phyloP scores from a whole-genome alignment of 1,284 basidiomycete genomes.

The Pholiota adiposa region DNA sequence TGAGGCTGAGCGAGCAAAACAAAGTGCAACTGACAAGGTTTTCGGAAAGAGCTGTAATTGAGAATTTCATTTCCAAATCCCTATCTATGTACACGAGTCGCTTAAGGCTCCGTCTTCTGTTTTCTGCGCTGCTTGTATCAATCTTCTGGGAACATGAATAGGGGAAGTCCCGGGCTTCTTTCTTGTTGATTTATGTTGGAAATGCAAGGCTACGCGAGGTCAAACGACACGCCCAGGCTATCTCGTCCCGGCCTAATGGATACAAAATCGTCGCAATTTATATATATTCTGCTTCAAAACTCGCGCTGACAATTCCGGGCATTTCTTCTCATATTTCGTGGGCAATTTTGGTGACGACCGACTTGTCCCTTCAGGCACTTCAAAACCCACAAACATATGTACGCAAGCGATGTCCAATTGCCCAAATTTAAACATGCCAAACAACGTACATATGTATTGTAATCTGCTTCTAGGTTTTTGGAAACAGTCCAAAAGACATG shows the following conservation, averaged over 20 bases:
- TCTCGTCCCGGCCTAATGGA: conserved; percentile 41
- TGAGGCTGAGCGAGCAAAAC: no score
- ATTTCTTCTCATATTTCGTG: conserved; percentile 49
- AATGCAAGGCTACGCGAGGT: conserved; percentile 33
- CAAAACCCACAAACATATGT: conserved; percentile 52
- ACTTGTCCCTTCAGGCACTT: conserved; percentile 71
- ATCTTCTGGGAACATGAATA: no score
- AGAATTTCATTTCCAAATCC: background rate
- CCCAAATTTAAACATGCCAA: no score
- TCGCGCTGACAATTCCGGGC: conserved; percentile 35
- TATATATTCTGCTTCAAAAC: conserved; percentile 50
- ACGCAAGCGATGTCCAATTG: background rate
- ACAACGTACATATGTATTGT: background rate
- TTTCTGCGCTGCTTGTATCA: no score
- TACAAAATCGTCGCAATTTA: conserved; percentile 24
- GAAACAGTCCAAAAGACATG: conserved; percentile 1
- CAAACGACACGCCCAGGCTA: conserved; percentile 60
- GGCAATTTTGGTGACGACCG: conserved; percentile 61
- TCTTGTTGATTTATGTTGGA: no score
- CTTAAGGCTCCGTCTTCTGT: no score
- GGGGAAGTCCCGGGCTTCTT: no score
- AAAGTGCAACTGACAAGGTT: no score
- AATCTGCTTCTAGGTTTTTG: background rate
- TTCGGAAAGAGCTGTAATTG: no score
- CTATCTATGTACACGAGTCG: background rate